These are phyloP conservation scores for Blastobotrys proliferans DNA, from an alignment of 1,139 yeast species.

Conservation along the genomic window DNA sequence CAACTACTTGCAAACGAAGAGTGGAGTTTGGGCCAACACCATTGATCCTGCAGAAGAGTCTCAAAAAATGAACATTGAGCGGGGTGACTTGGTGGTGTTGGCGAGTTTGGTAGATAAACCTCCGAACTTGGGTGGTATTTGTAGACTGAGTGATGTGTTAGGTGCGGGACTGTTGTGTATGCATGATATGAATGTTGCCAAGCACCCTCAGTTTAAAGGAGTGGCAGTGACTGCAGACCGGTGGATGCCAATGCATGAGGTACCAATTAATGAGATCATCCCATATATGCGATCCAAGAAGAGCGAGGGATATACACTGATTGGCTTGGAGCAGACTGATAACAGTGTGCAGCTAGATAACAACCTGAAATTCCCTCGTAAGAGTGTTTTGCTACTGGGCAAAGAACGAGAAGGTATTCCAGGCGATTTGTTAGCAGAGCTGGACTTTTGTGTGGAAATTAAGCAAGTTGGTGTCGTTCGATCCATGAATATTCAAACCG, in stretches of 20 bases:
- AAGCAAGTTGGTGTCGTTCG: constrained; percentile 89
- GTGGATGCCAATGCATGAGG: constrained; percentile 96
- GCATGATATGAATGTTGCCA: constrained; percentile 60
- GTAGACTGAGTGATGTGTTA: constrained; percentile 84
- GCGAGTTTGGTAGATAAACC: constrained; percentile 88
- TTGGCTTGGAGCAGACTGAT: constrained; percentile 92
- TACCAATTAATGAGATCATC: constrained; percentile 48
- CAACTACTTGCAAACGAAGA: constrained; percentile 74
- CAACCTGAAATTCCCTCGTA: constrained; percentile 67
- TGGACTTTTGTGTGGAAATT: constrained; percentile 85
- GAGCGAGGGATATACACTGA: constrained; percentile 74
- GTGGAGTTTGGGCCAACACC: constrained; percentile 81
- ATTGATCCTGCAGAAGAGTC: constrained; percentile 41
- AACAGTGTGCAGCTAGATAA: constrained; percentile 66
- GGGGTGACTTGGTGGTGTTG: constrained; percentile 79
- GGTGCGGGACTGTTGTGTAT: constrained; percentile 84
- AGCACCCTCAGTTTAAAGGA: constrained; percentile 66
- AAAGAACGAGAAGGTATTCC: constrained; percentile 91
- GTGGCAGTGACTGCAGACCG: constrained; percentile 93
- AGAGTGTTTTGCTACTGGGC: constrained; percentile 74
- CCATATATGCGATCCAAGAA: constrained; percentile 60
- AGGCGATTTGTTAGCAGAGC: constrained; percentile 73
- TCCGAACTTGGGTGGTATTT: constrained; percentile 91
- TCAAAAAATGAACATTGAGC: constrained; percentile 40
- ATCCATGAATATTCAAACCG: constrained; percentile 96